Evolutionary conservation across 139 green algal species (phyloP).

Genomic region (Bryopsis sp.): DNA sequence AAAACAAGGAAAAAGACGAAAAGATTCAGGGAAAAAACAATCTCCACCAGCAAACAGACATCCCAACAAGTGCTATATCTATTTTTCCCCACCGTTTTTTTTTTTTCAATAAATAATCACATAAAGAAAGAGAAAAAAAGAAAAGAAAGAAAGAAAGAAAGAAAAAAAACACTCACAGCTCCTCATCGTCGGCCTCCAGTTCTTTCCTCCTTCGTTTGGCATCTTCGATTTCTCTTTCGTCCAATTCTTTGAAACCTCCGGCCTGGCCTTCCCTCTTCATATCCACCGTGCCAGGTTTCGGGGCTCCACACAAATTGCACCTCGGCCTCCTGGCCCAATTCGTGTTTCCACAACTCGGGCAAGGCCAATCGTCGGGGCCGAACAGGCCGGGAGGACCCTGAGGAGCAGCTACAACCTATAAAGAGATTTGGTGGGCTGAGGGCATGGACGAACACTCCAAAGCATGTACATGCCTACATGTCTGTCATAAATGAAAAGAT

Average conservation of each 20-base stretch:
- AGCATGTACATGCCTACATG: too few relatives aligned
- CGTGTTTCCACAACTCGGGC: conserved; percentile 67
- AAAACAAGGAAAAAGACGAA: too few relatives aligned
- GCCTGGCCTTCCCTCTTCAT: conserved; percentile 38
- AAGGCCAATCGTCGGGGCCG: conserved; percentile 61
- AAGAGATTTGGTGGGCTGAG: neutral
- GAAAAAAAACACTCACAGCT: conserved; percentile 24
- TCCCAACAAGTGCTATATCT: too few relatives aligned
- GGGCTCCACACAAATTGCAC: conserved; percentile 58
- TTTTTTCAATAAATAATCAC: too few relatives aligned
- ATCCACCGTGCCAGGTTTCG: conserved; percentile 47
- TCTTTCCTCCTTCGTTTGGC: conserved; percentile 38
- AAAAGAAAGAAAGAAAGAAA: neutral
- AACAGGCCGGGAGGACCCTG: conserved; percentile 50
- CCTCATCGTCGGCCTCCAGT: conserved; percentile 25
- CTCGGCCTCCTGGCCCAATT: conserved; percentile 56
- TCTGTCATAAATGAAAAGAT: too few relatives aligned
- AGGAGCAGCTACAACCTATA: conserved; percentile 27
- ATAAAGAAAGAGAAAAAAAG: too few relatives aligned
- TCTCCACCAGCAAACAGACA: too few relatives aligned
- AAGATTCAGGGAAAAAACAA: too few relatives aligned
- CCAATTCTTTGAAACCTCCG: conserved; percentile 65
- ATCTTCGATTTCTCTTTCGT: conserved; percentile 58
- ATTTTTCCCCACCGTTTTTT: too few relatives aligned
- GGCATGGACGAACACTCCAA: too few relatives aligned